Conservation (phyloP, 805 yeast genomes). For the Jamesozyma spencerorum region DNA sequence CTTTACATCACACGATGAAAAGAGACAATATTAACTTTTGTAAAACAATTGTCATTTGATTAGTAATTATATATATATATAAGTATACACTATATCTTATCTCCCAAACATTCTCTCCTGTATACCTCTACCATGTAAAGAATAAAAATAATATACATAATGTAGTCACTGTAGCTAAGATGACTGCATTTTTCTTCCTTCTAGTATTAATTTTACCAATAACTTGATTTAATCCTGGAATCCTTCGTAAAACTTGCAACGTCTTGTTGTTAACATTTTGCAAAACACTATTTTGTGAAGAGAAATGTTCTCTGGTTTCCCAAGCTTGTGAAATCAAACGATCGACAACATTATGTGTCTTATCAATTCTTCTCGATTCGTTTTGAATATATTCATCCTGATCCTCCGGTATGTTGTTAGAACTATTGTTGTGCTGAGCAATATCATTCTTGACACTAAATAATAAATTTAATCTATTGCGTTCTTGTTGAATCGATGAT, state of each 20-base stretch:
- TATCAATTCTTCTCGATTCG: slow-evolving; percentile 66
- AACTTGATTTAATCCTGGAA: slow-evolving; percentile 77
- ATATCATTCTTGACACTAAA: slow-evolving; percentile 74
- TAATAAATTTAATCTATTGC: slow-evolving; percentile 65
- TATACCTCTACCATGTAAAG: slow-evolving; percentile 42
- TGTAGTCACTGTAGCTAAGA: slow-evolving; percentile 67
- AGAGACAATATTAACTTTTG: not conserved
- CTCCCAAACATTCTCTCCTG: too few species aligned
- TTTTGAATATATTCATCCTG: slow-evolving; percentile 70
- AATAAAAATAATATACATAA: slow-evolving; percentile 62
- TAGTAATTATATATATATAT: too few species aligned
- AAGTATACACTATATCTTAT: not conserved
- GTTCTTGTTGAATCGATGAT: slow-evolving; percentile 54
- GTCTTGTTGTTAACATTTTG: slow-evolving; percentile 56
- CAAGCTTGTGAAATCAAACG: slow-evolving; percentile 73
- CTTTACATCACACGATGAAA: slow-evolving; percentile 2
- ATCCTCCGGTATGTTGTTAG: slow-evolving; percentile 18
- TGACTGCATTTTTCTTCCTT: slow-evolving; percentile 76
- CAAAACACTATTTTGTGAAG: slow-evolving; percentile 59
- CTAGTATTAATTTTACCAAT: slow-evolving; percentile 78
- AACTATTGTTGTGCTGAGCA: slow-evolving; percentile 43
- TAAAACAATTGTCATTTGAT: too few species aligned
- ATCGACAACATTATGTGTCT: slow-evolving; percentile 69
- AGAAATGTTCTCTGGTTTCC: slow-evolving; percentile 79
- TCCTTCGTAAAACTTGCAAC: slow-evolving; percentile 47